phyloP scores from a whole-genome alignment of 75 land plant genomes.

The Picea glauca region DNA sequence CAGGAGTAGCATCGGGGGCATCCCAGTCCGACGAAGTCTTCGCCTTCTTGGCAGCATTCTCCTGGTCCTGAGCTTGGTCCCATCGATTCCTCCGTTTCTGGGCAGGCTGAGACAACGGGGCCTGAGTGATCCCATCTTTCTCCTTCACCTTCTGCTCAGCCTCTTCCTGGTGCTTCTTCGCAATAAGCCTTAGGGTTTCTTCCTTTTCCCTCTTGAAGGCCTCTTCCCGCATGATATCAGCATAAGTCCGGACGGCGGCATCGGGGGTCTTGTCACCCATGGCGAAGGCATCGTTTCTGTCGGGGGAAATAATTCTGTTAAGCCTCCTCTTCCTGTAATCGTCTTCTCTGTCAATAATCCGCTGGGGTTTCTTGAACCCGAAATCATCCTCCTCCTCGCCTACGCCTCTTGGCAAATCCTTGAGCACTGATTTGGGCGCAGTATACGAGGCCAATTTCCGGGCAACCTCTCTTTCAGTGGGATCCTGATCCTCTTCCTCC shows the following conservation, averaged over 20 bases:
- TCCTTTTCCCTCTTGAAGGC: slow-evolving; percentile 63
- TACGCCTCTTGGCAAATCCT: slow-evolving; percentile 57
- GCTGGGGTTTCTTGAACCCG: slow-evolving; percentile 82
- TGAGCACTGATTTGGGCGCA: slow-evolving; percentile 20
- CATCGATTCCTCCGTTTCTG: slow-evolving; percentile 76
- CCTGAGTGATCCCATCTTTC: slow-evolving; percentile 17
- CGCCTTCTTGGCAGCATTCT: slow-evolving; percentile 41
- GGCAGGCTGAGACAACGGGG: slow-evolving; percentile 19
- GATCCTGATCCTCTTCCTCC: too few species aligned
- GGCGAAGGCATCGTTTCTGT: slow-evolving; percentile 66
- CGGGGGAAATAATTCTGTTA: slow-evolving; percentile 75
- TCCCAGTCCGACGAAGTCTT: slow-evolving; percentile 77
- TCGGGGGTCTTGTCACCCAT: slow-evolving; percentile 71
- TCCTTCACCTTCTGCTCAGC: slow-evolving; percentile 34
- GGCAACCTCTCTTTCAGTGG: too few species aligned
- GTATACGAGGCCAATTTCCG: too few species aligned
- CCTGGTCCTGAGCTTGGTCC: slow-evolving; percentile 67
- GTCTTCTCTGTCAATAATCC: slow-evolving; percentile 85
- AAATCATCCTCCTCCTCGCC: slow-evolving; percentile 28
- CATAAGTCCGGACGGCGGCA: slow-evolving; percentile 70
- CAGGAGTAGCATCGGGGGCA: slow-evolving; percentile 86
- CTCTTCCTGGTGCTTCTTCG: slow-evolving; percentile 81
- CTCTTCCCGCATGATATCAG: slow-evolving; percentile 88
- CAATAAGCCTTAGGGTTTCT: slow-evolving; percentile 61
- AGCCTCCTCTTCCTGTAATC: slow-evolving; percentile 80